Evolutionary conservation across 2,329 filamentous ascomycete species (phyloP).

Genomic region (Lasiodiplodia sp.): DNA sequence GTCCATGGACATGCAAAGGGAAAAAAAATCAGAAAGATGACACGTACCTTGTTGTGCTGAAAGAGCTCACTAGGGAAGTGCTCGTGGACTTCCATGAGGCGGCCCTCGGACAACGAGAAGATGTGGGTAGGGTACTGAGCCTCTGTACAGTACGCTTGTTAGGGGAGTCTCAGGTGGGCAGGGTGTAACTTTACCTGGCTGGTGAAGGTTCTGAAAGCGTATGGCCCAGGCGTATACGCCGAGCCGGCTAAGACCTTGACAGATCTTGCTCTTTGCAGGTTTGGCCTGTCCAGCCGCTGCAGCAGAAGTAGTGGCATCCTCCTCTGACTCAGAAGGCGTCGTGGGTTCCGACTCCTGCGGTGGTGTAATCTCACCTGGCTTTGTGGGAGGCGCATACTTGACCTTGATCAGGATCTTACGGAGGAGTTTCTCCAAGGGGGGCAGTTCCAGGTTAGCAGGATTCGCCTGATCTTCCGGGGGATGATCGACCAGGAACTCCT

Average conservation of each 20-base stretch:
- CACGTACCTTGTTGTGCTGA: constrained; percentile 71
- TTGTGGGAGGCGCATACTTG: constrained; percentile 53
- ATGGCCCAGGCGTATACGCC: constrained; percentile 89
- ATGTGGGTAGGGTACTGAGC: constrained; percentile 66
- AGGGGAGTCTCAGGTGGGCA: constrained; percentile 6
- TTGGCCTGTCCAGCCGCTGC: background rate
- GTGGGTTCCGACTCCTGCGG: constrained; percentile 38
- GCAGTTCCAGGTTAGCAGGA: constrained; percentile 57
- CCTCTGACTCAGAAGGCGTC: constrained; percentile 49
- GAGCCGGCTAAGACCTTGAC: constrained; percentile 73
- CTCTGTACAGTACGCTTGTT: constrained; percentile 39
- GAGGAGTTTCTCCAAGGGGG: constrained; percentile 69
- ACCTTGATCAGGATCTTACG: constrained; percentile 74
- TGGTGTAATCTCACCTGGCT: constrained; percentile 36
- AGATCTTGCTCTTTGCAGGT: constrained; percentile 63
- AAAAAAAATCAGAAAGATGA: no score
- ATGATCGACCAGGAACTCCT: constrained; percentile 73
- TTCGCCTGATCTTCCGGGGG: constrained; percentile 56
- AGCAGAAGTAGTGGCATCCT: constrained; percentile 37
- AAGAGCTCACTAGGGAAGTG: constrained; percentile 68
- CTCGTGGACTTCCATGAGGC: constrained; percentile 71
- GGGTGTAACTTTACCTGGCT: constrained; percentile 57
- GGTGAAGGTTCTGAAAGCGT: constrained; percentile 76
- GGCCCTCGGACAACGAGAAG: constrained; percentile 69
- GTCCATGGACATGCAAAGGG: background rate